These are phyloP conservation scores for Knoxia roxburghii DNA, from an alignment of 257 asterid genomes.

Conservation along the genomic window DNA sequence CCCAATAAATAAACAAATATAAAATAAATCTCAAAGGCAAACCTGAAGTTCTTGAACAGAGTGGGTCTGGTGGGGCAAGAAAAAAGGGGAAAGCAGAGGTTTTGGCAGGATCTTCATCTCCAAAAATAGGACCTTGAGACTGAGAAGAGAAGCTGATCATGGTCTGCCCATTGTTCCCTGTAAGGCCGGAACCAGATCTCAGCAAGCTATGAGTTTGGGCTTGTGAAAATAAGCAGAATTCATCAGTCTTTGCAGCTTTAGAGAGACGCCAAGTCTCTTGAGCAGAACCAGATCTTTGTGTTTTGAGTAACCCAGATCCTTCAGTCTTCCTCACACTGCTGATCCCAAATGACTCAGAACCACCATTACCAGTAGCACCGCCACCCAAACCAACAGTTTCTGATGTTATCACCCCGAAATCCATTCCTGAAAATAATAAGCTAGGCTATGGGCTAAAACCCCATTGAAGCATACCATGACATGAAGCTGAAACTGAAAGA, in stretches of 20 bases:
- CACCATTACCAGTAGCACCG: slow-evolving; percentile 2
- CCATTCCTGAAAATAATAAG: slow-evolving; percentile 16
- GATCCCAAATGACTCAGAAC: slow-evolving; percentile 15
- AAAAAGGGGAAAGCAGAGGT: slow-evolving; percentile 28
- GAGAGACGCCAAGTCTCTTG: slow-evolving; percentile 20
- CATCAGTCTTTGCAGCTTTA: slow-evolving; percentile 19
- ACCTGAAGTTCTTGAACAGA: slow-evolving; percentile 23
- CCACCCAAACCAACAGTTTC: background rate
- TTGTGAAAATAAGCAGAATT: slow-evolving; percentile 18
- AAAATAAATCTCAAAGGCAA: background rate
- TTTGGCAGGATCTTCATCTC: slow-evolving; percentile 18
- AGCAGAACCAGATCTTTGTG: slow-evolving; percentile 30
- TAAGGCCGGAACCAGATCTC: slow-evolving; percentile 30
- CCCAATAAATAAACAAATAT: background rate
- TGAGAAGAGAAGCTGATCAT: slow-evolving; percentile 33
- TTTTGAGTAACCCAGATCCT: slow-evolving; percentile 32
- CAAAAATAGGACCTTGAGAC: slow-evolving; percentile 11
- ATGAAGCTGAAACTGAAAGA: slow-evolving; percentile 7
- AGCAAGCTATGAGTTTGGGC: slow-evolving; percentile 13
- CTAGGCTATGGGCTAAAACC: slow-evolving; percentile 5
- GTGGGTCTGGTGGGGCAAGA: slow-evolving; percentile 19
- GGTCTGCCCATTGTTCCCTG: slow-evolving; percentile 21
- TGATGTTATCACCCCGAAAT: slow-evolving; percentile 22
- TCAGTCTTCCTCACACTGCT: background rate
- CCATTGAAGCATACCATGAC: slow-evolving; percentile 21